phyloP scores from a whole-genome alignment of 2,329 filamentous ascomycete species.

The Nectriaceae sp. region DNA sequence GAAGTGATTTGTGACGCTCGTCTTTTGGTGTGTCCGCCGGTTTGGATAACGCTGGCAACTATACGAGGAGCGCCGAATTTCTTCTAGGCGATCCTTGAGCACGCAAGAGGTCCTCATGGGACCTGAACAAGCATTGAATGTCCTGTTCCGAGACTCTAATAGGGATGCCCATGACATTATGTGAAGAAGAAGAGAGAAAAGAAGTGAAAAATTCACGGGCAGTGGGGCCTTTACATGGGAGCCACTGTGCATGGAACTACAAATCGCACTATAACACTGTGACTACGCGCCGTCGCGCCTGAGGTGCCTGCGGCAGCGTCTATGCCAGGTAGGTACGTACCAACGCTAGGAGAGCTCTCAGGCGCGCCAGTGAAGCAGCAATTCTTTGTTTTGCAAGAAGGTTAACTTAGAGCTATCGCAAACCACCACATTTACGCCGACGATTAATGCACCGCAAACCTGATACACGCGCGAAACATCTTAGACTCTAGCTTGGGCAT shows the following conservation, averaged over 20 bases:
- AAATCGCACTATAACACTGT: conserved; percentile 9
- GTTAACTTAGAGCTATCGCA: conserved; percentile 18
- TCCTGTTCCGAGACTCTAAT: conserved; percentile 99
- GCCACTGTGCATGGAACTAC: conserved; percentile 17
- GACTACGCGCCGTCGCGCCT: conserved; percentile 17
- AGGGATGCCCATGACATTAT: conserved; percentile 86
- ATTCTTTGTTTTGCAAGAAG: conserved; percentile 22
- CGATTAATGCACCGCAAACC: conserved; percentile 5
- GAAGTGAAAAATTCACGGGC: conserved; percentile 27
- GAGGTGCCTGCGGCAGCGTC: conserved; percentile 2
- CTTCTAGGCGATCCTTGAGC: conserved; percentile 97
- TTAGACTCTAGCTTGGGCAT: conserved; percentile 19
- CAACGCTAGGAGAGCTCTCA: conserved; percentile 1
- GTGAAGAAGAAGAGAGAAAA: conserved; percentile 49
- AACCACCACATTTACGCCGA: conserved; percentile 10
- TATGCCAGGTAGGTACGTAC: conserved; percentile 6
- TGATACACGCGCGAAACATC: conserved; percentile 9
- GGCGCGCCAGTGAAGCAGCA: conserved; percentile 26
- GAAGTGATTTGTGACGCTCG: conserved; percentile 48
- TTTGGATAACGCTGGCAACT: conserved; percentile 61
- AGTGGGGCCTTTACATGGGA: conserved; percentile 27
- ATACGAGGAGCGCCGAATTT: conserved; percentile 70
- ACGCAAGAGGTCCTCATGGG: conserved; percentile 80
- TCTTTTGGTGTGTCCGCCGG: conserved; percentile 45
- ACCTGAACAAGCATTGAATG: conserved; percentile 91